Percentiles rank a stretch among this genome's conserved stretches.
Conservation (phyloP, 1,139 yeast species). For the Candida sanyaensis region DNA sequence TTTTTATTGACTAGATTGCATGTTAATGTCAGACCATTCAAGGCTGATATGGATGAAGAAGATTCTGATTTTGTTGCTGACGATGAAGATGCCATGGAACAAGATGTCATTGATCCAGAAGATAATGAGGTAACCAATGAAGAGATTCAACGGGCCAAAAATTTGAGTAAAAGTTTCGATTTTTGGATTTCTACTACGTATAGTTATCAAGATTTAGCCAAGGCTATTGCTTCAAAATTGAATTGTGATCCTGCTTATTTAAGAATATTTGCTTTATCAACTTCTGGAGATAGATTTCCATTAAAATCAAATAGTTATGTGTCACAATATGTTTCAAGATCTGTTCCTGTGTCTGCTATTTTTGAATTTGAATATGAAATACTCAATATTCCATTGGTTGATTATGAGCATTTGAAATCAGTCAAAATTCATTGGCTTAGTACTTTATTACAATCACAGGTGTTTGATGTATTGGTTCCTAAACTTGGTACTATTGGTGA, state of each 20-base stretch:
- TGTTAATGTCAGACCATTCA: constrained; percentile 53
- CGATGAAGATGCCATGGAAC: constrained; percentile 19
- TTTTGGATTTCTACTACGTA: constrained; percentile 72
- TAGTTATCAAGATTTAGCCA: constrained; percentile 59
- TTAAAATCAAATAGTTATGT: constrained; percentile 43
- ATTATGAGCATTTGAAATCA: constrained; percentile 73
- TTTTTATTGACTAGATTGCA: constrained; percentile 70
- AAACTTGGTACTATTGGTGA: constrained; percentile 58
- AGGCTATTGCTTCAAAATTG: constrained; percentile 55
- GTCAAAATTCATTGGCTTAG: constrained; percentile 67
- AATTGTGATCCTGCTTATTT: constrained; percentile 62
- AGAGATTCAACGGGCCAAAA: constrained; percentile 19
- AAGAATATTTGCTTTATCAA: constrained; percentile 61
- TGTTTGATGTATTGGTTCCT: constrained; percentile 70
- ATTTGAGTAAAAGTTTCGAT: constrained; percentile 42
- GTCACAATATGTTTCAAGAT: constrained; percentile 50
- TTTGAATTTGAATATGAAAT: constrained; percentile 71
- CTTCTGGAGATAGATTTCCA: constrained; percentile 56
- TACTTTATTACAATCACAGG: constrained; percentile 63
- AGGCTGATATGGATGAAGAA: constrained; percentile 45
- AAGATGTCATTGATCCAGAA: constrained; percentile 9
- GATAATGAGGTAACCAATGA: constrained; percentile 13
- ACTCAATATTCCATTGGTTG: constrained; percentile 70
- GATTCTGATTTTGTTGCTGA: constrained; percentile 46
- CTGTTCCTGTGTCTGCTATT: constrained; percentile 46